Base-by-base conservation (phyloP, 352 stramenopile species). In the Globisporangium abappressorium region DNA sequence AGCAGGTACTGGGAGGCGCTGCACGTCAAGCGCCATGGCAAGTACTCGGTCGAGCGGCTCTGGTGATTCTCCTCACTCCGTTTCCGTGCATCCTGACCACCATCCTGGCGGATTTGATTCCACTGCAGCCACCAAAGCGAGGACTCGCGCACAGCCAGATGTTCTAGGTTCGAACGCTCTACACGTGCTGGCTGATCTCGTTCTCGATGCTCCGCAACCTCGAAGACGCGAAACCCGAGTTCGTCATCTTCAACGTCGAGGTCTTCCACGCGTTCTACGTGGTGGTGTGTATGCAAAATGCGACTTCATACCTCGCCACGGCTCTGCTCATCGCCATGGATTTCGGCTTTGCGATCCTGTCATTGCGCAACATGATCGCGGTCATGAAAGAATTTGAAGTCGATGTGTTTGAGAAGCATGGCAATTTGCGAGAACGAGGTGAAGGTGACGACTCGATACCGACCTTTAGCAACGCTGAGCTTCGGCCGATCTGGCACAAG, bases 181-280 rank as follows among this genome's bases (percentile, higher is more conserved):
- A 63, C 22, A 53, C 30, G 2, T 53, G 41, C 38, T 5, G 60
- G 77, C 24, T 57, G 65, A 15, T 62, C 65, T 1, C 36, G 57
- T 8, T 59, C 63, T 54, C 18, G 60, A 47, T 66, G 14, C 26
- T 59, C 12, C 61, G 15, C 4, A 7, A 66, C n/a, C 28, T 43
- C 30, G 70, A 77, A 26, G 72, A 81, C 38, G 47, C 70, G 11
- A 78, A 79, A 26, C 76, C 80, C 1, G 76, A 88, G 63, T 69
- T 68, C 0, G 73, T 88, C 7, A 79, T 83, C 24, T 85, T 88
- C 62, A 84, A 83, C n/a, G 72, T 83, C 3, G 76, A 87, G 34
- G 69, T 85, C 30, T 87, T 81, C 56, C 75, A 85, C 57, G 66
- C 77, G 43, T 57, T 88, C 6, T 87, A 77, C 24, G 76, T 85